These are phyloP conservation scores for Bruguiera gymnorhiza DNA, from an alignment of 345 rosid genomes.

Conservation along the genomic window DNA sequence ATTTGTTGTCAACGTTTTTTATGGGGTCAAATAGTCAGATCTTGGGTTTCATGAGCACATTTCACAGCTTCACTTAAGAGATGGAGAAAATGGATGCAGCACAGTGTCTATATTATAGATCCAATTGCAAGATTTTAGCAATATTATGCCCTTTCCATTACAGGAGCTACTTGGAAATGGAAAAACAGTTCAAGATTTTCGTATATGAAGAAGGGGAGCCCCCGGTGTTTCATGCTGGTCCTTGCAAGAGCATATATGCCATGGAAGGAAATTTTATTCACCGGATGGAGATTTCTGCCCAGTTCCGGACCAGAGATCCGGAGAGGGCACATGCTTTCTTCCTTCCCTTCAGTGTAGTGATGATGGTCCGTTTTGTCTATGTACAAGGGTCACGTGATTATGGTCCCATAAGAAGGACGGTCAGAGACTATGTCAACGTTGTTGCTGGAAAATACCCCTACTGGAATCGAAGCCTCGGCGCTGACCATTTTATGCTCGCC, in stretches of 20 bases:
- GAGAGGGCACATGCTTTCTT: conserved; percentile 66
- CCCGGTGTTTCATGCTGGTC: conserved; percentile 83
- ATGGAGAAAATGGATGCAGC: too few relatives aligned
- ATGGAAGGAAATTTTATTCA: conserved; percentile 86
- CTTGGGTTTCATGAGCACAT: too few relatives aligned
- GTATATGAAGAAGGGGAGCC: conserved; percentile 86
- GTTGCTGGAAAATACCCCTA: conserved; percentile 52
- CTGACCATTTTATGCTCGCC: conserved; percentile 85
- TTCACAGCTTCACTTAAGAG: too few relatives aligned
- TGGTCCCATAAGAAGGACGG: conserved; percentile 61
- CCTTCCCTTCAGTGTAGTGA: conserved; percentile 75
- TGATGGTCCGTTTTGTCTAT: conserved; percentile 74
- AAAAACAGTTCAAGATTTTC: conserved; percentile 63
- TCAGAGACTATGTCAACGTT: conserved; percentile 57
- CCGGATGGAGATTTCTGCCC: conserved; percentile 34
- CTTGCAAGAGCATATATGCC: conserved; percentile 87
- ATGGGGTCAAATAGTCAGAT: too few relatives aligned
- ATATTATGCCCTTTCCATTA: background rate
- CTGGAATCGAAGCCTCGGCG: conserved; percentile 83
- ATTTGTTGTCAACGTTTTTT: too few relatives aligned
- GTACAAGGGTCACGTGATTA: conserved; percentile 60
- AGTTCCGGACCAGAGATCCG: conserved; percentile 58
- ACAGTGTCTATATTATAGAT: too few relatives aligned
- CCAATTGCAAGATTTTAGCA: background rate
- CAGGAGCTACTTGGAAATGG: conserved; percentile 96